Base-by-base conservation (phyloP, 495 filamentous ascomycete genomes). In the Aspergillus bridgeri region DNA sequence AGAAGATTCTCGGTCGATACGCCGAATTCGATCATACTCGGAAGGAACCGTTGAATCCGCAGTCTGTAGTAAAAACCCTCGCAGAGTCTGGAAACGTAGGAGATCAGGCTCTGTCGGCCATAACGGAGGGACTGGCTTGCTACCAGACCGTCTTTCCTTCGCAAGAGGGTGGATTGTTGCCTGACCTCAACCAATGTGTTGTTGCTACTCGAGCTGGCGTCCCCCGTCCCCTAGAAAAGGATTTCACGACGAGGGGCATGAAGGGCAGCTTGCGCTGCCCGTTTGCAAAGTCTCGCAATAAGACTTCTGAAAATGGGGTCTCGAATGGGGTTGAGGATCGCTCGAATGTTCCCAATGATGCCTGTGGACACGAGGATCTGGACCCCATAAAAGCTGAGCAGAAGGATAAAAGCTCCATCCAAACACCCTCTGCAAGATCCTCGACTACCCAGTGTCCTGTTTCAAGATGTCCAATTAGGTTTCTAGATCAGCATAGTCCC, bases 391-490 rank as follows among this genome's bases (percentile, higher is more conserved):
- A 75, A 58, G 71, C 75, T 20, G 77, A 81, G 46, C 57, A 68
- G 52, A 61, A 69, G 29, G 72, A 79, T 55, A 67, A 67, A 59
- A 69, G 64, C 5, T 74, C 72, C 19, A 73, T 68, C 48, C 67
- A 63, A n/a, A 64, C 67, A 5, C 64, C 67, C 18, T 68, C 69
- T 52, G 78, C 78, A 21, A 70, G 75, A 27, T 80, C 81, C 15
- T 82, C 82, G 3, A 71, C 69, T 8, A 68, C 79, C 29, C 87
- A 83, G 66, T 96, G 92, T 71, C 92, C 91, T 1, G 92, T 96
- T 56, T 78, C 84, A 27, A 86, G 87, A 65, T 96, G 92, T 70
- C 92, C 92, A 2, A 96, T 96, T 59, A 87, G 92, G 33, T 95
- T 86, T 68, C 73, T 96, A 59, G 86, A 96, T 65, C 86, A 95